Evolutionary conservation across 2,329 filamentous ascomycete species (phyloP).

Genomic region (Niveomyces coronatus): DNA sequence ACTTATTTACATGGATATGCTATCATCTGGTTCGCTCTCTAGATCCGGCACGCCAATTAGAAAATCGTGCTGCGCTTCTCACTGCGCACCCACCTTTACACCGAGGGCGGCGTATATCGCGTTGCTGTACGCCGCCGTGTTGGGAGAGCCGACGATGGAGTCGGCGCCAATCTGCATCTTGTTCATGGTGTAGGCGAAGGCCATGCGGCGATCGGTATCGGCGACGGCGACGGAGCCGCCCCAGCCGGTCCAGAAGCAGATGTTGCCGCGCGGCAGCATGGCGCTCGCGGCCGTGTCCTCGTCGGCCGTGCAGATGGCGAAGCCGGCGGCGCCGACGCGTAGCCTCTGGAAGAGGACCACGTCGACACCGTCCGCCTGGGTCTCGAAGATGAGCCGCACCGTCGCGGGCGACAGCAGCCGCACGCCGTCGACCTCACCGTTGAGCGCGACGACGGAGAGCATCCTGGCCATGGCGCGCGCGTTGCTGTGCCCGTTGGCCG

Average conservation of each 20-base stretch:
- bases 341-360: slow-evolving; percentile 23
- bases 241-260: slow-evolving; percentile 33
- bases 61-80: background rate
- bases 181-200: slow-evolving; percentile 36
- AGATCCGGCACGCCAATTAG: no score
- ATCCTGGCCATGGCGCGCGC: slow-evolving; percentile 31
- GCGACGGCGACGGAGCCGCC: slow-evolving; percentile 33
- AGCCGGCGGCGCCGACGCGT: slow-evolving; percentile 34
- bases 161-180: slow-evolving; percentile 22
- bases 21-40: no score
- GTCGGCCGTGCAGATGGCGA: slow-evolving; percentile 20
- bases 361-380: slow-evolving; percentile 32
- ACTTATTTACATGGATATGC: no score
- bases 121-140: slow-evolving; percentile 1
- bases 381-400: slow-evolving; percentile 32
- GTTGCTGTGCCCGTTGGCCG: slow-evolving; percentile 35
- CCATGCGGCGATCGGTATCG: slow-evolving; percentile 31
- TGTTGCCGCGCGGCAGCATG: slow-evolving; percentile 20
- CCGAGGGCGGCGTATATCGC: slow-evolving; percentile 6
- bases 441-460: slow-evolving; percentile 20
- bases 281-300: slow-evolving; percentile 16
- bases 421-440: slow-evolving; percentile 14
- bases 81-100: background rate
- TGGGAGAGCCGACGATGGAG: slow-evolving; percentile 3
- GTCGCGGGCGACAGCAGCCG: slow-evolving; percentile 29